Percentiles rank a stretch among this genome's conserved stretches.
Conservation (phyloP, 352 stramenopile species). For the Thraustochytrium striatum region DNA sequence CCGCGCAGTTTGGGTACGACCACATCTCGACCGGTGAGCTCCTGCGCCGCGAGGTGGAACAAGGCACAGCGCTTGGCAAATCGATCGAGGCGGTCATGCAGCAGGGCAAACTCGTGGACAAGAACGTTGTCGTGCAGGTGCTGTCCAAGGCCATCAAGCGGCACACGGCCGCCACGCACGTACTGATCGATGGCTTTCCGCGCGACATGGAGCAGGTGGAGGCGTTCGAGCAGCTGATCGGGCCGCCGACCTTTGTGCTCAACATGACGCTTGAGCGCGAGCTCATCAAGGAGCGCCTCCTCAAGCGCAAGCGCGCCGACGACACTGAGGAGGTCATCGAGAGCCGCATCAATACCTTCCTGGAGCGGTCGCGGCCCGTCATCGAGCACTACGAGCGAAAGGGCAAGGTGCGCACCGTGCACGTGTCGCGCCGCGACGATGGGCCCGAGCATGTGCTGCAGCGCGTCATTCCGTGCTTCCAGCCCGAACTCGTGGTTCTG, state of each 20-base stretch:
- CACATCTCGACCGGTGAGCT: conserved; percentile 55
- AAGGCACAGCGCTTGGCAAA: conserved; percentile 21
- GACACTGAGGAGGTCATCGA: conserved; percentile 91
- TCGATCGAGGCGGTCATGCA: conserved; percentile 45
- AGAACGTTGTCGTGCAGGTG: conserved; percentile 46
- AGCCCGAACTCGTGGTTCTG: conserved; percentile 21
- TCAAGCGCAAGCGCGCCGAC: conserved; percentile 88
- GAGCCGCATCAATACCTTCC: conserved; percentile 89
- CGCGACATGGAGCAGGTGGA: conserved; percentile 73
- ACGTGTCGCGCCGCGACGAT: neutral
- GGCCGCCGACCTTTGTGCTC: conserved; percentile 53
- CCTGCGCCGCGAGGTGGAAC: conserved; percentile 49
- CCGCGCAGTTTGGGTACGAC: conserved; percentile 51
- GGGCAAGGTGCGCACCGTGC: conserved; percentile 47
- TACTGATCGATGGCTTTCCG: conserved; percentile 98
- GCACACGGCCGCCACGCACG: conserved; percentile 73
- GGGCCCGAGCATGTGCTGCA: conserved; percentile 14
- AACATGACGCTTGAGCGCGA: conserved; percentile 85
- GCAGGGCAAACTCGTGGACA: conserved; percentile 51
- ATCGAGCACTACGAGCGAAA: conserved; percentile 52
- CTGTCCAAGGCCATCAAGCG: conserved; percentile 51
- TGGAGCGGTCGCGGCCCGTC: conserved; percentile 67
- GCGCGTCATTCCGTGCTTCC: neutral
- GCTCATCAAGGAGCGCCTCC: conserved; percentile 86
- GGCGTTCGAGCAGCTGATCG: conserved; percentile 34